Percentiles rank a stretch among this genome's conserved stretches.
phyloP scores from a whole-genome alignment of 148 eudicot species.

The Salicornia ramosissima region DNA sequence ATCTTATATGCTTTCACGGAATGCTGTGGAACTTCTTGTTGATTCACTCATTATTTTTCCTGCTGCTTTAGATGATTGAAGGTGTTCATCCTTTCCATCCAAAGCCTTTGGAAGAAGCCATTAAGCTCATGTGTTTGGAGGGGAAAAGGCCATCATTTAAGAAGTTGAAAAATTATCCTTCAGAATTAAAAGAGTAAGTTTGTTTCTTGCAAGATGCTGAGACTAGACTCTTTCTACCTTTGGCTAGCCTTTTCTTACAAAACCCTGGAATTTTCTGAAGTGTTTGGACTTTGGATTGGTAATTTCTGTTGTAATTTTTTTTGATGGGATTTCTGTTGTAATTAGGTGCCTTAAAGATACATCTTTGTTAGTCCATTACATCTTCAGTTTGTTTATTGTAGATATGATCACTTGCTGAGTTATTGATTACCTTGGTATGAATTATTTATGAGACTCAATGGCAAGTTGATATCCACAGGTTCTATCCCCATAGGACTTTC shows the following conservation, averaged over 20 bases:
- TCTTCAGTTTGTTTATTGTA: background rate
- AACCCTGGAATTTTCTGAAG: background rate
- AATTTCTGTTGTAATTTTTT: too few relatives aligned
- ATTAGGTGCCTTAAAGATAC: background rate
- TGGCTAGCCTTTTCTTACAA: background rate
- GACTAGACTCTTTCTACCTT: background rate
- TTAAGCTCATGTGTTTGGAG: slow-evolving; percentile 60
- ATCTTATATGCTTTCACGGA: slow-evolving; percentile 3
- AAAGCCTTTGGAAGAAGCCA: slow-evolving; percentile 67
- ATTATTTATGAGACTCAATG: background rate
- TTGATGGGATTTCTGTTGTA: too few relatives aligned
- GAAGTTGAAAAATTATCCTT: slow-evolving; percentile 72
- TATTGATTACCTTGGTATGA: background rate
- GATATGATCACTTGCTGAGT: background rate
- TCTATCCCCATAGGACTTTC: background rate
- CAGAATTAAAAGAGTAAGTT: slow-evolving; percentile 87
- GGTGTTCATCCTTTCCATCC: slow-evolving; percentile 85
- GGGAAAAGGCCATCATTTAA: slow-evolving; percentile 72
- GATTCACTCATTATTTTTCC: slow-evolving; percentile 10
- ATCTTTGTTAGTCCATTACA: background rate
- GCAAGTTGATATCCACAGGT: background rate
- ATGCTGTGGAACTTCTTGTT: slow-evolving; percentile 5
- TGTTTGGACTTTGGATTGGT: background rate
- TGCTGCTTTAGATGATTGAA: slow-evolving; percentile 65
- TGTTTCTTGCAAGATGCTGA: slow-evolving; percentile 7